phyloP scores from a whole-genome alignment of 139 green algal species.

The Chlorella sp. region DNA sequence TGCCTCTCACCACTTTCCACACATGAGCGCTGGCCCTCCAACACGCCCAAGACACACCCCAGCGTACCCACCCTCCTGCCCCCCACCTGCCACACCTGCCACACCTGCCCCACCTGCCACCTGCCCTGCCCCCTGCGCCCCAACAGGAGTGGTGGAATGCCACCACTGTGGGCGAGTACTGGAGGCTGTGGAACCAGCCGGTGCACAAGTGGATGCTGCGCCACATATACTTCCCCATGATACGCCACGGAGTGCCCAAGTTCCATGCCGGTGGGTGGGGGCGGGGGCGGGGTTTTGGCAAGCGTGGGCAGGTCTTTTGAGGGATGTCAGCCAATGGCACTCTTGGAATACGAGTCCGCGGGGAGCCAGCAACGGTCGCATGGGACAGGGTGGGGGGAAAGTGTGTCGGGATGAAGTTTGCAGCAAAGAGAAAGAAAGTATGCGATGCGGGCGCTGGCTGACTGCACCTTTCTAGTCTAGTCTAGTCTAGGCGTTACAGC shows the following conservation, averaged over 20 bases:
- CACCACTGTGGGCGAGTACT: slow-evolving; percentile 90
- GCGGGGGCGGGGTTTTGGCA: background rate
- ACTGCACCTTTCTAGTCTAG: no score
- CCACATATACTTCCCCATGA: slow-evolving; percentile 89
- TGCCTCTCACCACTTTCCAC: background rate
- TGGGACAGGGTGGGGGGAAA: no score
- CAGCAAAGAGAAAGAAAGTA: no score
- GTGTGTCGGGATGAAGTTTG: no score
- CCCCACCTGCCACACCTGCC: no score
- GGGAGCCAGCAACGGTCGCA: no score
- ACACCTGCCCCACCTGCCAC: background rate
- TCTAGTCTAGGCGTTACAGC: no score
- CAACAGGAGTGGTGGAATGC: slow-evolving; percentile 94
- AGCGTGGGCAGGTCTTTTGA: no score
- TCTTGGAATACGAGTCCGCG: no score
- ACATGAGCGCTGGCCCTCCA: background rate
- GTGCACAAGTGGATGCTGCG: slow-evolving; percentile 95
- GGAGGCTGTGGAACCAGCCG: slow-evolving; percentile 94
- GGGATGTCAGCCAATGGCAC: background rate
- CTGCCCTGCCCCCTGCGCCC: background rate
- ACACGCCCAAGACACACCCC: no score
- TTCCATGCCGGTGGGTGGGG: slow-evolving; percentile 38
- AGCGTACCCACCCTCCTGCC: no score
- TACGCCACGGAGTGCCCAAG: slow-evolving; percentile 56
- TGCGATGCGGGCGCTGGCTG: no score